A percentile compares a stretch with the other conserved stretches of the same genome.
These are phyloP conservation scores for Fusarium coicis DNA, from an alignment of 2,329 filamentous ascomycete species.

Conservation along the genomic window DNA sequence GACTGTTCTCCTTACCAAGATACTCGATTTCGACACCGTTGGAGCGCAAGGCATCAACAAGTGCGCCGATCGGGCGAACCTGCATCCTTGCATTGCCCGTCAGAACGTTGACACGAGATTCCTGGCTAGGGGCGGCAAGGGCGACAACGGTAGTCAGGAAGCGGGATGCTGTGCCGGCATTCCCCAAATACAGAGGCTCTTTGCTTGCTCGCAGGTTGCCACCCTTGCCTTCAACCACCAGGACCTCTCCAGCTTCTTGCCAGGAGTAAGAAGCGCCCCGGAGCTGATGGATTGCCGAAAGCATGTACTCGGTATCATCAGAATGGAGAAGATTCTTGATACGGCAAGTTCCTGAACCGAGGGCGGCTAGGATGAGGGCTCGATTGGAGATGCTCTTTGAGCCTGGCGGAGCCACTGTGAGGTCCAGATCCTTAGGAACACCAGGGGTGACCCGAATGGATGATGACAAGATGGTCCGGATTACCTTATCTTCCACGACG, in stretches of 20 bases:
- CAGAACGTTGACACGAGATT: conserved; percentile 75
- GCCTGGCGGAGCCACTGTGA: conserved; percentile 87
- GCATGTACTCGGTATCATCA: conserved; percentile 97
- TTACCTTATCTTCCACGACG: conserved; percentile 85
- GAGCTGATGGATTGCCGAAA: conserved; percentile 87
- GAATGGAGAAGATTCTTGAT: conserved; percentile 95
- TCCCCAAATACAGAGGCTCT: conserved; percentile 88
- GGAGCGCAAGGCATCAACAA: conserved; percentile 87
- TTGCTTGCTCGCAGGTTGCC: conserved; percentile 81
- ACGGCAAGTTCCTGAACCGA: conserved; percentile 85
- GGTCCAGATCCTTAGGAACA: conserved; percentile 71
- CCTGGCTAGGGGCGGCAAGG: conserved; percentile 75
- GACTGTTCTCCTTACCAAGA: conserved; percentile 81
- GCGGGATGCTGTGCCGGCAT: conserved; percentile 94
- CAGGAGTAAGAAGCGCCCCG: conserved; percentile 90
- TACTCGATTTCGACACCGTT: conserved; percentile 93
- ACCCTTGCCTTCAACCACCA: conserved; percentile 91
- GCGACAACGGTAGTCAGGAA: conserved; percentile 94
- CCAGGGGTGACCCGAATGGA: conserved; percentile 80
- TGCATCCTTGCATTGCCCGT: conserved; percentile 98
- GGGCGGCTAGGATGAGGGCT: conserved; percentile 90
- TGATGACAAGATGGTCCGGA: conserved; percentile 84
- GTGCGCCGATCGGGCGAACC: conserved; percentile 88
- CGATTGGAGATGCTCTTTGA: conserved; percentile 99
- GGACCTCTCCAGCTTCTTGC: conserved; percentile 92